These are phyloP conservation scores for Pholiota conissans DNA, from an alignment of 768 basidiomycete species.

Conservation along the genomic window DNA sequence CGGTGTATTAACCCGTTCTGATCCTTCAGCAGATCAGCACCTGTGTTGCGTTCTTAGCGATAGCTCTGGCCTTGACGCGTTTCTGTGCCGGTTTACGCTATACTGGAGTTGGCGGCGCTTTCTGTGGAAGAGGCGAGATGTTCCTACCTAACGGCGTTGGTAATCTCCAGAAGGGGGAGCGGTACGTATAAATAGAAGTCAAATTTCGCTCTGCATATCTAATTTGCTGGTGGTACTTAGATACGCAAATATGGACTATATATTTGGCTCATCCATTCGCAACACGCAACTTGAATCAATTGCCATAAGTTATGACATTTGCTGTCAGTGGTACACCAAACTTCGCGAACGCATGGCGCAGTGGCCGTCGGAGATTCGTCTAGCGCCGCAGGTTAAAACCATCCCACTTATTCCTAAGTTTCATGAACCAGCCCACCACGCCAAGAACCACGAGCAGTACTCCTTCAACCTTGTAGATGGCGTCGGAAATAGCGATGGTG, in stretches of 20 bases:
- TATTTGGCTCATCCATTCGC: conserved; percentile 8
- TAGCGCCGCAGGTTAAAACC: background rate
- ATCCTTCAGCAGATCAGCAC: conserved; percentile 12
- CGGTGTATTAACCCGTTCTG: background rate
- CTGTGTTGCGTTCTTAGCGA: conserved; percentile 15
- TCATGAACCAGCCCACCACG: conserved; percentile 26
- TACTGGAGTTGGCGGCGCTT: conserved; percentile 9
- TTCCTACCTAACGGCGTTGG: conserved; percentile 16
- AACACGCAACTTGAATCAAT: background rate
- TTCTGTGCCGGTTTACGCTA: conserved; percentile 12
- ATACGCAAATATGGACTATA: conserved; percentile 19
- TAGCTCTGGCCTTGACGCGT: conserved; percentile 6
- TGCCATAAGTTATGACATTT: conserved; percentile 28
- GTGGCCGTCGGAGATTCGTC: background rate
- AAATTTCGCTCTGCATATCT: too few relatives aligned
- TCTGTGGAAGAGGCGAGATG: conserved; percentile 13
- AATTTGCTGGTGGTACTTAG: too few relatives aligned
- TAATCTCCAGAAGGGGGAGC: conserved; percentile 31
- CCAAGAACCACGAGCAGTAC: conserved; percentile 17
- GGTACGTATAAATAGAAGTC: conserved; percentile 18
- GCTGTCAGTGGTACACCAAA: conserved; percentile 28
- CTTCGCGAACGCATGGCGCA: conserved; percentile 16
- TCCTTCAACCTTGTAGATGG: conserved; percentile 26
- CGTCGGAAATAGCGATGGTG: conserved; percentile 28
- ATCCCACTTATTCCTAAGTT: conserved; percentile 25